Evolutionary conservation across 2,329 filamentous ascomycete genomes (phyloP).

Genomic region (Chaetomiaceae sp.): DNA sequence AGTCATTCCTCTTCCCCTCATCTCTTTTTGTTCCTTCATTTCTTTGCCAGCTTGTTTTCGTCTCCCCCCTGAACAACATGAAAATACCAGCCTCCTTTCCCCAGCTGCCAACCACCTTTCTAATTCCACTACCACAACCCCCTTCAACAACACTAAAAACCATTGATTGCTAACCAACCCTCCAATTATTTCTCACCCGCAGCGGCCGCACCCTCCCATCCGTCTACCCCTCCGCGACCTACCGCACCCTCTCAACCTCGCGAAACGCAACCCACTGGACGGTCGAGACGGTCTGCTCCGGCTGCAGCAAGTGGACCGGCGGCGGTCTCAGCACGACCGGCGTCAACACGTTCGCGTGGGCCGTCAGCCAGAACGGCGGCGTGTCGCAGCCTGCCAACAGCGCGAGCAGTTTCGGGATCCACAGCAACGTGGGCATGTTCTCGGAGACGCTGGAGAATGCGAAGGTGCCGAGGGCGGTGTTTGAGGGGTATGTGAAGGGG

Average conservation of each 20-base stretch:
- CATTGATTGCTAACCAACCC: no score
- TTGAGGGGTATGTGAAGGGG: conserved; percentile 14
- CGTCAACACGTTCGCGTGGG: conserved; percentile 22
- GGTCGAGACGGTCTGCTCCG: conserved; percentile 23
- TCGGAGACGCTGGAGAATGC: conserved; percentile 10
- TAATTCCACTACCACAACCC: no score
- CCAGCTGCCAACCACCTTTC: no score
- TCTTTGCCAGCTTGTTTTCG: no score
- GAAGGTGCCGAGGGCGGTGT: conserved; percentile 18
- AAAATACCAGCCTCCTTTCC: no score
- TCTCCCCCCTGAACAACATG: no score
- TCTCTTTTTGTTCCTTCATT: not conserved
- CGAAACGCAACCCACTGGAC: conserved; percentile 26
- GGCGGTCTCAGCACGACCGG: conserved; percentile 14
- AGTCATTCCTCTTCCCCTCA: not conserved
- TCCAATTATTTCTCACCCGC: not conserved
- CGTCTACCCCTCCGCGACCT: conserved; percentile 22
- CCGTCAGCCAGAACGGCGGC: conserved; percentile 12
- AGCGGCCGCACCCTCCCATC: conserved; percentile 19
- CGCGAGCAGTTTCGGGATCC: conserved; percentile 17
- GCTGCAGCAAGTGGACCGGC: conserved; percentile 23
- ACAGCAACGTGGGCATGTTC: conserved; percentile 21
- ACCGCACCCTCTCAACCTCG: conserved; percentile 21
- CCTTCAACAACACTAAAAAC: no score
- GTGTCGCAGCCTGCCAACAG: conserved; percentile 17